phyloP scores from a whole-genome alignment of 371 early-diverging fungal genomes.

The Mortierella sp. region DNA sequence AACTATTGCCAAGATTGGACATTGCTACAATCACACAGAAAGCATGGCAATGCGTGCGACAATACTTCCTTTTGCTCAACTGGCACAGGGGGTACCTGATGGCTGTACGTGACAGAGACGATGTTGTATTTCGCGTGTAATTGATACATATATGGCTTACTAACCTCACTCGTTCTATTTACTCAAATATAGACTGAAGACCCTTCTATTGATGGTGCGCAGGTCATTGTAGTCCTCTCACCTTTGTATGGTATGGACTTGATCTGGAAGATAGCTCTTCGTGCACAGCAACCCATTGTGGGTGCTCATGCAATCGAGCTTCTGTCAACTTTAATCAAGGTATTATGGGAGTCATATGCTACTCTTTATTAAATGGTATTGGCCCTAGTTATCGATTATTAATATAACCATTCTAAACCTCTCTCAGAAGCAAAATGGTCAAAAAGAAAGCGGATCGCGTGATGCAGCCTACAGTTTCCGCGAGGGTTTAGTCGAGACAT shows the following conservation, averaged over 20 bases:
- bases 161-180: neutral
- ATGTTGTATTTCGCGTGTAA: neutral
- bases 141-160: neutral
- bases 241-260: constrained; percentile 56
- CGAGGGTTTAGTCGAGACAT: constrained; percentile 56
- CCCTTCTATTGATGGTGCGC: constrained; percentile 10
- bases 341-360: constrained; percentile 8
- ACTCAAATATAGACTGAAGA: constrained; percentile 4
- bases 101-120: constrained; percentile 25
- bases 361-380: neutral
- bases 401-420: neutral
- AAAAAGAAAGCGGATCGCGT: constrained; percentile 12
- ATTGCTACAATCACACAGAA: constrained; percentile 46
- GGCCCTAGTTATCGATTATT: neutral
- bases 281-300: constrained; percentile 43
- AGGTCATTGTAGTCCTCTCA: constrained; percentile 19
- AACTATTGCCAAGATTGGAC: constrained; percentile 47
- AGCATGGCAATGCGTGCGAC: constrained; percentile 55
- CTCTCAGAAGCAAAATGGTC: constrained; percentile 16
- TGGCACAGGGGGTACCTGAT: constrained; percentile 33
- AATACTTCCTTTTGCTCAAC: constrained; percentile 55
- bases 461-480: constrained; percentile 43
- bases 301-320: constrained; percentile 51
- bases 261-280: constrained; percentile 59
- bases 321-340: constrained; percentile 51